phyloP scores from a whole-genome alignment of 2,329 filamentous ascomycete genomes.

The Clarireedia paspali region DNA sequence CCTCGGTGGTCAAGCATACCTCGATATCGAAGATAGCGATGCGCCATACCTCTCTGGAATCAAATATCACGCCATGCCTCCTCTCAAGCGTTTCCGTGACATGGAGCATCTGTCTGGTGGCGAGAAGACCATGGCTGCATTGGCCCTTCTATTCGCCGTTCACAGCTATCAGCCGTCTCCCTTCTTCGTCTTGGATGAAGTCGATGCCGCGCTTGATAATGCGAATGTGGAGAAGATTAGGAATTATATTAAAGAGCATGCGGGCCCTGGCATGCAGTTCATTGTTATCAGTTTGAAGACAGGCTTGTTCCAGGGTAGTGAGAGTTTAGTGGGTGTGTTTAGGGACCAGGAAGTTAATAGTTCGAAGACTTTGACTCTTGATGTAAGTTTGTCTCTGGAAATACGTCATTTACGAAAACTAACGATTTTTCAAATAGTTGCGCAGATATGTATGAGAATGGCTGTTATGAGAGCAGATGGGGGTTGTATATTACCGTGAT shows the following conservation, averaged over 20 bases:
- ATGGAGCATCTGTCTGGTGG: slow-evolving; percentile 98
- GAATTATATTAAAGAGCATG: slow-evolving; percentile 91
- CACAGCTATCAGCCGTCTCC: slow-evolving; percentile 93
- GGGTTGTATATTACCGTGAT: slow-evolving; percentile 1
- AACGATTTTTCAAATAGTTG: slow-evolving; percentile 16
- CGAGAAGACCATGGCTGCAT: slow-evolving; percentile 96
- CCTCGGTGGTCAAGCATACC: slow-evolving; percentile 79
- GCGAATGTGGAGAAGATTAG: slow-evolving; percentile 95
- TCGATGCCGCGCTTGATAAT: slow-evolving; percentile 96
- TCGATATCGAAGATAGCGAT: slow-evolving; percentile 89
- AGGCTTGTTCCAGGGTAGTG: slow-evolving; percentile 90
- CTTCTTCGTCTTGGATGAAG: slow-evolving; percentile 97
- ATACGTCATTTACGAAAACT: slow-evolving; percentile 5
- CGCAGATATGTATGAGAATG: slow-evolving; percentile 23
- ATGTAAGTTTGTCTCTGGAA: slow-evolving; percentile 59
- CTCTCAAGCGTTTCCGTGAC: slow-evolving; percentile 94
- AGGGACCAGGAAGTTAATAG: slow-evolving; percentile 91
- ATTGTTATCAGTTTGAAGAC: slow-evolving; percentile 97
- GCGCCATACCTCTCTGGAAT: slow-evolving; percentile 93
- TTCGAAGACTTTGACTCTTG: slow-evolving; percentile 82
- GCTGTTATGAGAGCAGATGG: background rate
- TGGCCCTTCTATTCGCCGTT: slow-evolving; percentile 93
- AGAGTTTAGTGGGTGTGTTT: slow-evolving; percentile 92
- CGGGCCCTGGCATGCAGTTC: slow-evolving; percentile 96
- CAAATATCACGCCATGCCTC: slow-evolving; percentile 98